Evolutionary conservation across 805 yeast species (phyloP), one percentile per base, ranked within the genome.

Genomic region (Ogataea parapolymorpha): DNA sequence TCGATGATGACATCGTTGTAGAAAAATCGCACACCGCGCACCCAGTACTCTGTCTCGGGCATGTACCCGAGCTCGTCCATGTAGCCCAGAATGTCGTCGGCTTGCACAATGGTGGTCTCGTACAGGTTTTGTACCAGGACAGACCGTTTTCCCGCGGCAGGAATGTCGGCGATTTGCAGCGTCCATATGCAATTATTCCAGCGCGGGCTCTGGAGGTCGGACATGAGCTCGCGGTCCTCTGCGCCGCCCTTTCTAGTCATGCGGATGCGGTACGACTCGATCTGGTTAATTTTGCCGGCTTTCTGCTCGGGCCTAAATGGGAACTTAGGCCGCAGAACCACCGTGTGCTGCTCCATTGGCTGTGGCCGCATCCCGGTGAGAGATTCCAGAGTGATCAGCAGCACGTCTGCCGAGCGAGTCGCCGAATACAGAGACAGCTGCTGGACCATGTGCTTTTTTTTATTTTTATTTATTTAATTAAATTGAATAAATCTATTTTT

Each of bases 61-160:
- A 71, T 73, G 64, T 86, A 89, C 0, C 96, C 96, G 36, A 90
- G 65, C 37, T 78, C 84, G 32, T 70, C 74, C 43, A 89, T 35
- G 36, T 65, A 65, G 2, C 69, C 70, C 18, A 60, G 45, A 4
- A 75, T 62, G 52, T 76, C 80, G 41, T 65, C 68, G 3, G 75
- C 70, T 49, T 72, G 72, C 3, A 68, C 71, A 10, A 77, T 55
- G 1, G 80, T 75, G 35, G 79, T 68, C 54, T 82, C 88, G 45
- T 82, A 70, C 10, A 86, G 72, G 13, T 85, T 75, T 58, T 88
- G 95, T 44, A 75, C 78, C 17, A 72, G 74, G 40, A 74, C 81
- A 59, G 75, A 73, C 54, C 75, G 72, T 63, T 71, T 75, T 3
- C 91, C 91, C 8, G 87, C 90, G 6, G 81, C 76, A 2, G 93